A percentile compares a stretch with the other conserved stretches of the same genome.
Conservation (phyloP, 306 rosid species). For the Trifolium fragiferum region DNA sequence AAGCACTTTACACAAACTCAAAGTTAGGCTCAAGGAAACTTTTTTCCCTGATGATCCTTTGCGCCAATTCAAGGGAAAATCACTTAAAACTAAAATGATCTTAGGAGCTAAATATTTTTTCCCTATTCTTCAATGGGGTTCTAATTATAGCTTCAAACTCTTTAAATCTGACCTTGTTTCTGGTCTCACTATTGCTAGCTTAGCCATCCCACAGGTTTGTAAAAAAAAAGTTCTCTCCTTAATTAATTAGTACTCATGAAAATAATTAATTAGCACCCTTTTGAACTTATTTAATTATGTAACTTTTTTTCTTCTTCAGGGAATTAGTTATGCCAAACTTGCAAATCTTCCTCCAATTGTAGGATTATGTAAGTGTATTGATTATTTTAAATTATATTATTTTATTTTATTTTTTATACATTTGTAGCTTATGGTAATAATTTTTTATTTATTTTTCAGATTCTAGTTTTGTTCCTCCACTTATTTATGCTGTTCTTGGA, state of each 20-base stretch:
- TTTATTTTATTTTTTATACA: not conserved
- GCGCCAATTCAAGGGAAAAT: constrained; percentile 83
- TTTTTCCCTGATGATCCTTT: constrained; percentile 95
- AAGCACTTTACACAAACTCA: constrained; percentile 61
- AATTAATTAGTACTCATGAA: not conserved
- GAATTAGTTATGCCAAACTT: constrained; percentile 94
- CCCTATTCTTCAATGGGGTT: constrained; percentile 92
- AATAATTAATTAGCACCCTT: not conserved
- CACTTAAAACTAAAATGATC: constrained; percentile 52
- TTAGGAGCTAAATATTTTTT: constrained; percentile 83
- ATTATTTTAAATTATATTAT: not conserved
- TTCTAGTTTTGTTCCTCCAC: constrained; percentile 98
- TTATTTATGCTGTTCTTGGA: constrained; percentile 90
- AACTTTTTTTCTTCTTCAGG: constrained; percentile 54
- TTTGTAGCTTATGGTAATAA: constrained; percentile 3
- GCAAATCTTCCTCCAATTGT: constrained; percentile 93
- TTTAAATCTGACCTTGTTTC: constrained; percentile 88
- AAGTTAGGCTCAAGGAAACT: constrained; percentile 70
- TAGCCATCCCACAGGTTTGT: constrained; percentile 93
- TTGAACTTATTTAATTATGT: constrained; percentile 32
- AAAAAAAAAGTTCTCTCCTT: not conserved
- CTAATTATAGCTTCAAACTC: constrained; percentile 67
- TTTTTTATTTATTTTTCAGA: constrained; percentile 47
- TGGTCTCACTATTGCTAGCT: constrained; percentile 97
- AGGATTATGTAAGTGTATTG: constrained; percentile 78